Percentiles rank a stretch among this genome's conserved stretches.
Conservation (phyloP, 2,329 filamentous ascomycete genomes). For the Epichloe glyceriae region DNA sequence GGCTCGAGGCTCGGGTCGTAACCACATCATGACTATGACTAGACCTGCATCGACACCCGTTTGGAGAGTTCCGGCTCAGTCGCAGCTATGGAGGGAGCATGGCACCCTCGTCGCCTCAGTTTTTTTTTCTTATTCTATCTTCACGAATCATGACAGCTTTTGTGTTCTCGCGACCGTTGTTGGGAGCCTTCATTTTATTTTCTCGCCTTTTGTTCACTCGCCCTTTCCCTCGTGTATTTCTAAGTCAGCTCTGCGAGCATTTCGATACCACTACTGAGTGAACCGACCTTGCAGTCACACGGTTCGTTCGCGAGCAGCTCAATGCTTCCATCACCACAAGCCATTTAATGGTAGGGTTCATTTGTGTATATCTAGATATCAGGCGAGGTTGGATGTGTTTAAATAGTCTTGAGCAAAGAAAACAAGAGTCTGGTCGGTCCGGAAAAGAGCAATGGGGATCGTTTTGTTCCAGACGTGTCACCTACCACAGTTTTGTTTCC, state of each 20-base stretch:
- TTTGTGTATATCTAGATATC: not conserved
- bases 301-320: not conserved
- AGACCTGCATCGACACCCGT: not conserved
- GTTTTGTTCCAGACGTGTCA: not conserved
- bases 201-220: not conserved
- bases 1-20: slow-evolving; percentile 39
- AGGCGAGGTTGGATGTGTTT: not conserved
- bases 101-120: not conserved
- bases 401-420: not conserved
- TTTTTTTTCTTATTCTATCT: not conserved
- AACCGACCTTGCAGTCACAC: not conserved
- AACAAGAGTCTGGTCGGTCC: not conserved
- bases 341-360: not conserved
- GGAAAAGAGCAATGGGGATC: not conserved
- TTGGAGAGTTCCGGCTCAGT: not conserved
- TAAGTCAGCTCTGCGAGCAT: not conserved
- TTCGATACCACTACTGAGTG: not conserved
- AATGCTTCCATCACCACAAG: not conserved
- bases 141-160: no score
- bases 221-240: not conserved
- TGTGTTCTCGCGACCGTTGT: not conserved
- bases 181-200: not conserved
- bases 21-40: slow-evolving; percentile 14
- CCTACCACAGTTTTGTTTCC: not conserved
- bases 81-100: not conserved